Conservation (phyloP, 805 yeast species). For the Lipomyces chichibuensis region DNA sequence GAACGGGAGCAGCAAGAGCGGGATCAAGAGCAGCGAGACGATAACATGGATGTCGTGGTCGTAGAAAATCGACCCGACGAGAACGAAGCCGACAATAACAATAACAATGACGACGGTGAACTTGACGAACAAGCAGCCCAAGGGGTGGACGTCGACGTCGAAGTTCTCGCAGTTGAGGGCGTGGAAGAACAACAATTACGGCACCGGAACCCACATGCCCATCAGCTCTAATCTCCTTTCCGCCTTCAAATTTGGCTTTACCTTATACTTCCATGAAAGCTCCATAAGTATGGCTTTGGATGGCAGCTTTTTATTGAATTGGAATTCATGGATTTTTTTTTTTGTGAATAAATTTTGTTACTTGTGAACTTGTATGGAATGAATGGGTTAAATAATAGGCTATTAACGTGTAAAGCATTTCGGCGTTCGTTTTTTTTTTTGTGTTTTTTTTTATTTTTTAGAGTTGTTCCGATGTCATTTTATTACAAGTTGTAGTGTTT, state of each 20-base stretch:
- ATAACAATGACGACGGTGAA: neutral
- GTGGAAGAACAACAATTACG: neutral
- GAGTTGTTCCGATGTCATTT: no score
- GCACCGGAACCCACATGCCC: neutral
- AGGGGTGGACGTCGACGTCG: neutral
- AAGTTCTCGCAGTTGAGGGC: neutral
- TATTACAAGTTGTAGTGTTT: no score
- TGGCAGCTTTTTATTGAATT: no score
- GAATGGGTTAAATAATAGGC: no score
- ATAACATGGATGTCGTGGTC: constrained; percentile 1
- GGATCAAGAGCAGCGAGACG: constrained; percentile 13
- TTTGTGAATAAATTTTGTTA: no score
- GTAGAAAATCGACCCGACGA: neutral
- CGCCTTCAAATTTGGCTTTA: neutral
- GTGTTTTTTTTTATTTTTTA: no score
- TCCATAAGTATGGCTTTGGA: no score
- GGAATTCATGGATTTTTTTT: no score
- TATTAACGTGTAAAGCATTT: no score
- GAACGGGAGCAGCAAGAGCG: constrained; percentile 6
- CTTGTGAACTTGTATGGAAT: no score
- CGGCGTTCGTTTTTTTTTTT: no score
- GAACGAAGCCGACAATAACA: neutral
- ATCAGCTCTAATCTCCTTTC: neutral
- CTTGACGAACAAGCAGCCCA: neutral
- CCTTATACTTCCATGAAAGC: no score